Base-by-base conservation (phyloP, 306 rosid species). In the Rosa lucieae region DNA sequence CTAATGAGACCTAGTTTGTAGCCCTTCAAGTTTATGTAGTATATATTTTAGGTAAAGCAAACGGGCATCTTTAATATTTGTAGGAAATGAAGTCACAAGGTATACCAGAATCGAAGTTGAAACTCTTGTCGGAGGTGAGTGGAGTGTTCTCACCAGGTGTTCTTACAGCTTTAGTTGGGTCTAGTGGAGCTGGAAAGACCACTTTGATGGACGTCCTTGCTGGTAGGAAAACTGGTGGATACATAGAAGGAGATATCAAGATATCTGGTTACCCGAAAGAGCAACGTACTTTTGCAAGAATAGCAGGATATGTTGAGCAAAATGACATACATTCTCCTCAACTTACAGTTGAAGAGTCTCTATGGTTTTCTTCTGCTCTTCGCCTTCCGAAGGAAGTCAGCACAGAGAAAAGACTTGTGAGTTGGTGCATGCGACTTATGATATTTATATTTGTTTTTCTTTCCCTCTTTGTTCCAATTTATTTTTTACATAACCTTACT, bases 141-240 rank as follows among this genome's bases (percentile, higher is more conserved):
- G 97, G 98, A 72, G 93, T 92, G 37, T 92, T 94, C 85, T 90
- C 98, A 77, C 98, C 97, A 0, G 98, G 97, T 37, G 92, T 94
- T 78, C 98, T 94, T 76, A 94, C 97, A 65, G 98, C 98, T 74
- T 78, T 94, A 75, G 98, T 94, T 66, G 98, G 98, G 51, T 80
- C 98, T 46, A 94, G 98, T 80, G 98, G 98, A 59, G 98, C 98
- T 6, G 98, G 98, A 65, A 92, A 94, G 89, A 94, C 98, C 81
- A 94, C 98, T 56, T 72, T 94, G 78, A 94, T 94, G 98, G 98
- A 94, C 66, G 98, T 94, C 44, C 91, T 94, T 48, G 97, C 98
- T 26, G 98, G 98, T 55, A 63, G 29, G 29, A 26, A 26, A 26
- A 26, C 98, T 39, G 98, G 97, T 58, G 98, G 98, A 21, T 89